Conservation (phyloP, 139 green algal species). For the Edaphochlamys debaryana region DNA sequence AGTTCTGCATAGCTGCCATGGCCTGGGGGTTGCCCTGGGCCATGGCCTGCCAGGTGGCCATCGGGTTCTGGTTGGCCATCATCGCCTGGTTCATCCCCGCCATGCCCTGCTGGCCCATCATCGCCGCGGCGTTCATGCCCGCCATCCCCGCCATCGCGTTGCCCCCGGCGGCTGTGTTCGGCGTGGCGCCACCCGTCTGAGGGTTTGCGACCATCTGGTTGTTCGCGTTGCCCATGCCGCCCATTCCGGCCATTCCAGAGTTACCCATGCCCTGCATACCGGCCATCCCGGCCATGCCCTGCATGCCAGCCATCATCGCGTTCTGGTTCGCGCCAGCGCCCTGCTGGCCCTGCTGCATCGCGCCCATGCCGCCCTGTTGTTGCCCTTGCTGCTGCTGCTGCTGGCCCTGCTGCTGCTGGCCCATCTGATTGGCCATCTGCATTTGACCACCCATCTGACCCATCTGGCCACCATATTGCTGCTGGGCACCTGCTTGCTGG, state of each 20-base stretch:
- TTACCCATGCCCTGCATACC: too few species aligned
- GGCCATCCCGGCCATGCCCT: conserved; percentile 3
- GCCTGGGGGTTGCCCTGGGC: conserved; percentile 5
- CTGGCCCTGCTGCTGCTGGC: neutral
- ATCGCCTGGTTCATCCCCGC: conserved; percentile 13
- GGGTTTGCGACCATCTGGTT: neutral
- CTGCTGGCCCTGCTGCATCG: neutral
- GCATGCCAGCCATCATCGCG: neutral
- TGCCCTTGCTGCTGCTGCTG: neutral
- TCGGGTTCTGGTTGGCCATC: neutral
- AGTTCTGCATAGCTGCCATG: conserved; percentile 19
- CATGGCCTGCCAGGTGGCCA: conserved; percentile 21
- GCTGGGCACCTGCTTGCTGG: too few species aligned
- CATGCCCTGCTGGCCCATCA: conserved; percentile 20
- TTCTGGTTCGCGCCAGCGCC: neutral
- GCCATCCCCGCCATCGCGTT: neutral
- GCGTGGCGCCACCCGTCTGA: neutral
- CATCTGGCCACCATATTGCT: neutral
- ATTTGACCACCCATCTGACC: neutral
- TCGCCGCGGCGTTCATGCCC: neutral
- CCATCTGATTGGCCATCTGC: neutral
- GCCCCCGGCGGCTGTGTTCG: too few species aligned
- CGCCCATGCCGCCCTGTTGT: neutral
- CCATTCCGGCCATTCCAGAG: neutral
- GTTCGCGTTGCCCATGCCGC: neutral